A percentile compares a stretch with the other conserved stretches of the same genome.
Evolutionary conservation across 163 green algal genomes (phyloP).

Genomic region (Botryococcus braunii): DNA sequence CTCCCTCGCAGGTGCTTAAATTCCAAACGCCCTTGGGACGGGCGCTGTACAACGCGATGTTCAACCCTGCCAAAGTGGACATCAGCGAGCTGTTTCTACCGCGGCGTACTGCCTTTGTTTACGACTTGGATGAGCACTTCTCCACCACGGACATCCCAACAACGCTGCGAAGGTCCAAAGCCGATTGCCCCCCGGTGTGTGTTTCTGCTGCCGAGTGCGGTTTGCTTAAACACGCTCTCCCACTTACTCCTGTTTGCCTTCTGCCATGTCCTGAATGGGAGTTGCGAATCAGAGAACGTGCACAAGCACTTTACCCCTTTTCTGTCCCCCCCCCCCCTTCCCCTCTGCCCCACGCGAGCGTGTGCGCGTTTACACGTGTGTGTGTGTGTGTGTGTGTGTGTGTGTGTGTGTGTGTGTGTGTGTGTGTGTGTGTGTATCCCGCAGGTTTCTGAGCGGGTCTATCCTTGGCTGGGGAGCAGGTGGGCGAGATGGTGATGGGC

Average conservation of each 20-base stretch:
- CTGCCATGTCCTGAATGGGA: no score
- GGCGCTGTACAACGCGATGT: conserved; percentile 52
- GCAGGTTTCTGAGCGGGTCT: no score
- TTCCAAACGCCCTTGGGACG: conserved; percentile 39
- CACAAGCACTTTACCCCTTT: no score
- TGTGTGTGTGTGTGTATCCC: no score
- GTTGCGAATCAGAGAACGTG: no score
- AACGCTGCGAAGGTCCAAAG: conserved; percentile 73
- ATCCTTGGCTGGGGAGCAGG: conserved; percentile 7
- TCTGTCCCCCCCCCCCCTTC: no score
- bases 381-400: no score
- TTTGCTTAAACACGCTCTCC: background rate
- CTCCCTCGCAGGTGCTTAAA: conserved; percentile 23
- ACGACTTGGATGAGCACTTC: conserved; percentile 62
- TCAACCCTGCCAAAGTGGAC: conserved; percentile 35
- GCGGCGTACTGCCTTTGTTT: conserved; percentile 77
- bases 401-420: no score
- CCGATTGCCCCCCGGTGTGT: conserved; percentile 68
- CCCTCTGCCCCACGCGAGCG: no score
- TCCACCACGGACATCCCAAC: conserved; percentile 65
- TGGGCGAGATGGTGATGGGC: conserved; percentile 36
- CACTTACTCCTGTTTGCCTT: no score
- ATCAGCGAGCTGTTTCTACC: conserved; percentile 72
- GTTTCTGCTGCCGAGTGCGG: background rate
- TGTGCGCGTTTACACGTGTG: no score